Conservation (phyloP, 192 early-diverging fungal genomes). For the Mortierella claussenii region DNA sequence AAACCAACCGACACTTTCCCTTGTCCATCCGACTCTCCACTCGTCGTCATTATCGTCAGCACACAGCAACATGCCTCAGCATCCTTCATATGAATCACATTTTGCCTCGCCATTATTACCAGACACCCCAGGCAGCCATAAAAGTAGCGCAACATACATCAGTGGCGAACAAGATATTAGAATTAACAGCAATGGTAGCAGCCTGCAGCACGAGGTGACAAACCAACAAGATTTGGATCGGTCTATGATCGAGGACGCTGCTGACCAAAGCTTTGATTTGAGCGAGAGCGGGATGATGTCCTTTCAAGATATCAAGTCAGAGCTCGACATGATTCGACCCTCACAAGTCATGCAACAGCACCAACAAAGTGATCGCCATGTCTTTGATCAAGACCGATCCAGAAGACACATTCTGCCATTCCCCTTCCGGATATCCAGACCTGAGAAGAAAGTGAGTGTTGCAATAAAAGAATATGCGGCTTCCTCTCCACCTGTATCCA, state of each 20-base stretch:
- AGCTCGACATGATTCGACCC: constrained; percentile 35
- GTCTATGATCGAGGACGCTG: constrained; percentile 22
- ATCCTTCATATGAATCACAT: neutral
- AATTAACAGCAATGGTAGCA: neutral
- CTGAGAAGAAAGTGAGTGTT: constrained; percentile 31
- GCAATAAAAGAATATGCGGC: constrained; percentile 47
- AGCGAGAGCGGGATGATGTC: constrained; percentile 51
- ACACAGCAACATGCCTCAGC: neutral
- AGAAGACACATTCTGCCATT: constrained; percentile 38
- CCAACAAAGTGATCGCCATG: neutral
- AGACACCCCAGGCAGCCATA: neutral
- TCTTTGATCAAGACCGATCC: constrained; percentile 14
- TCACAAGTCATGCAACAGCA: constrained; percentile 7
- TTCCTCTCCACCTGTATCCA: neutral
- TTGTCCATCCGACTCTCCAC: neutral
- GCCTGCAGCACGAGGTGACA: neutral
- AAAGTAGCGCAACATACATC: neutral
- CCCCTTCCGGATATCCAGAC: constrained; percentile 48
- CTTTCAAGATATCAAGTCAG: constrained; percentile 47
- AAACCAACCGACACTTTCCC: no score
- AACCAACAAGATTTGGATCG: constrained; percentile 10
- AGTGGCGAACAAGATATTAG: no score
- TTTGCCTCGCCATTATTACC: neutral
- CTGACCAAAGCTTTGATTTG: constrained; percentile 48
- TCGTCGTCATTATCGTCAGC: constrained; percentile 1